These are phyloP conservation scores for Russula virescens DNA, from an alignment of 768 basidiomycete species.

Conservation along the genomic window DNA sequence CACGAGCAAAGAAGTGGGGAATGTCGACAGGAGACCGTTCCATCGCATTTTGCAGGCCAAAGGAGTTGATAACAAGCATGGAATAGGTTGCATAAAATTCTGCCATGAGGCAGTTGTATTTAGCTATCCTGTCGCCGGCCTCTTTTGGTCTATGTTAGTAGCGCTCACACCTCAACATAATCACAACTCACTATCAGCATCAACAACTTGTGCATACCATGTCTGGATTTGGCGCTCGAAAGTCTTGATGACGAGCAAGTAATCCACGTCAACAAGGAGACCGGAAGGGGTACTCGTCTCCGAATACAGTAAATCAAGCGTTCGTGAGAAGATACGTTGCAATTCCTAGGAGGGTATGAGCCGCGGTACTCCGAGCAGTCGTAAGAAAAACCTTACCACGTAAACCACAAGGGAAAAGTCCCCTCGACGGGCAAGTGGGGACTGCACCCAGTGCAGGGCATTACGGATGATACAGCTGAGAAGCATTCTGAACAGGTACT, in stretches of 20 bases:
- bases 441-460: slow-evolving; percentile 65
- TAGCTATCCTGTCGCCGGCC: slow-evolving; percentile 17
- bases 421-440: slow-evolving; percentile 53
- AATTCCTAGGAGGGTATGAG: slow-evolving; percentile 49
- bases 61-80: slow-evolving; percentile 87
- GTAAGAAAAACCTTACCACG: slow-evolving; percentile 46
- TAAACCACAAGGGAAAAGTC: slow-evolving; percentile 73
- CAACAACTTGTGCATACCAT: slow-evolving; percentile 53
- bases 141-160: slow-evolving; percentile 2
- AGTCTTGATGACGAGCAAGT: slow-evolving; percentile 74
- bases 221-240: slow-evolving; percentile 72
- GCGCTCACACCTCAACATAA: neutral
- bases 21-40: slow-evolving; percentile 69
- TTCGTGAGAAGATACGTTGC: slow-evolving; percentile 83
- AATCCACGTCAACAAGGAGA: slow-evolving; percentile 78
- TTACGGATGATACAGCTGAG: slow-evolving; percentile 81
- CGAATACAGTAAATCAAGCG: slow-evolving; percentile 87
- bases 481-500: slow-evolving; percentile 12
- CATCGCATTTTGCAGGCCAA: slow-evolving; percentile 94
- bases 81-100: slow-evolving; percentile 83
- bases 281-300: slow-evolving; percentile 75
- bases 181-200: slow-evolving; percentile 19
- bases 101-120: slow-evolving; percentile 49
- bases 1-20: slow-evolving; percentile 78
- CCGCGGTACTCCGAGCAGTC: slow-evolving; percentile 8